phyloP scores from a whole-genome alignment of 768 basidiomycete genomes.

The Lentinula lateritia region DNA sequence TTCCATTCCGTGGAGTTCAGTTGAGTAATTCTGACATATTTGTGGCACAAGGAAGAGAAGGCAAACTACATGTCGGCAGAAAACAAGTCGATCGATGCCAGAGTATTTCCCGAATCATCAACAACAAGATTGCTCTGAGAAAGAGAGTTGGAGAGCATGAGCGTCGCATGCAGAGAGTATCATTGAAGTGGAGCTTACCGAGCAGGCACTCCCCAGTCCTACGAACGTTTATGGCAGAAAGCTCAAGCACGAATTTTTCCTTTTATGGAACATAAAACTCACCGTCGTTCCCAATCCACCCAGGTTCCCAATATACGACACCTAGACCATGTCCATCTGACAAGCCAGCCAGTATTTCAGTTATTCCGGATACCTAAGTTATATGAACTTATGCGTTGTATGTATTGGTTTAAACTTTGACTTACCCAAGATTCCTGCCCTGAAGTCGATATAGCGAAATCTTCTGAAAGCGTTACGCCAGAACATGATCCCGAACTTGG shows the following conservation, averaged over 20 bases:
- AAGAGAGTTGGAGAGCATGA: background rate
- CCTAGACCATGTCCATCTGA: conserved; percentile 43
- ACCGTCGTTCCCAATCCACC: conserved; percentile 53
- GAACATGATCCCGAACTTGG: conserved; percentile 37
- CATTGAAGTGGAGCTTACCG: conserved; percentile 20
- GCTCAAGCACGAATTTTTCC: background rate
- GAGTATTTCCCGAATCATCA: conserved; percentile 36
- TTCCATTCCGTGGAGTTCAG: background rate
- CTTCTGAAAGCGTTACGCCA: conserved; percentile 24
- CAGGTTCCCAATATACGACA: conserved; percentile 62
- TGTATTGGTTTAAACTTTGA: background rate
- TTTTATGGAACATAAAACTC: conserved; percentile 9
- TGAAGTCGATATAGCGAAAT: conserved; percentile 28
- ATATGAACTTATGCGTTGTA: background rate
- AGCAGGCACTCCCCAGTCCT: conserved; percentile 32
- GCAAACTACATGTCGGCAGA: background rate
- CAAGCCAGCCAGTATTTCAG: conserved; percentile 35
- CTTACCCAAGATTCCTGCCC: conserved; percentile 51
- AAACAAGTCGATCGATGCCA: conserved; percentile 17
- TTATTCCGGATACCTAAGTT: conserved; percentile 30
- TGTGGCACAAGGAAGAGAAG: too few species aligned
- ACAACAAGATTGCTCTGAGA: conserved; percentile 44
- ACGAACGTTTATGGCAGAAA: background rate
- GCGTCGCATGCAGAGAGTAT: background rate
- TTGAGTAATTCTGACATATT: background rate